Base-by-base conservation (phyloP, 1,284 basidiomycete genomes). In the Rhodotorula sp. region DNA sequence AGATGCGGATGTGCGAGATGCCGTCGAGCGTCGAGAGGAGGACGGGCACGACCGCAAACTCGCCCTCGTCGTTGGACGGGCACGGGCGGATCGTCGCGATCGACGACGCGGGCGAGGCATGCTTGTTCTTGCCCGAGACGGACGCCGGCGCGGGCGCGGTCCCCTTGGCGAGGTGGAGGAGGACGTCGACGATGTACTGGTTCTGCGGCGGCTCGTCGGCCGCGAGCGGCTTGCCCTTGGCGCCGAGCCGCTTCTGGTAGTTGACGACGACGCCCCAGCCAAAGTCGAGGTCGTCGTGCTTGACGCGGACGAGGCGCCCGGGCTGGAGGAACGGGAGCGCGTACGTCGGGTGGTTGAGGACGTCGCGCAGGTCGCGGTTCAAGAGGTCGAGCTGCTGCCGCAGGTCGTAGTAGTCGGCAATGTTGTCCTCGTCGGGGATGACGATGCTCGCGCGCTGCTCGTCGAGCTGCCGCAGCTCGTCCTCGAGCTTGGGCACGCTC, bases 261-360 rank as follows among this genome's bases (percentile, higher is more conserved):
- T 92, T 94, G 77, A 97, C 87, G 55, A 98, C 88, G 48, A 92
- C 88, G 61, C 94, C 94, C 97, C 97, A 99, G 10, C 95, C 96
- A 82, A 97, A 99, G 82, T 99, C 92, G 42, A 90, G 84, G 65
- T 91, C 89, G 68, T 90, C 88, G 79, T 97, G 87, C 78, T 91
- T 90, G 77, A 99, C 87, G 78, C 91, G 91, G 58, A 98, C 91
- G 27, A 99, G 85, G 13, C 97, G 89, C 54, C 97, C 97, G 42
- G 91, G 86, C 81, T 97, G 92, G 21, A 99, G 85, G 86, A 98
- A 99, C 0, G 96, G 94, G 41, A 99, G 82, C 41, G 90, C 87
- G 82, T 98, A 99, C 12, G 88, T 90, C 0, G 97, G 97, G 81
- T 99, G 96, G 0, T 93, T 95, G 79, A 97, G 88, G 72, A 99